Base-by-base conservation (phyloP, 129 eudicot species). In the Flaveria trinervia region DNA sequence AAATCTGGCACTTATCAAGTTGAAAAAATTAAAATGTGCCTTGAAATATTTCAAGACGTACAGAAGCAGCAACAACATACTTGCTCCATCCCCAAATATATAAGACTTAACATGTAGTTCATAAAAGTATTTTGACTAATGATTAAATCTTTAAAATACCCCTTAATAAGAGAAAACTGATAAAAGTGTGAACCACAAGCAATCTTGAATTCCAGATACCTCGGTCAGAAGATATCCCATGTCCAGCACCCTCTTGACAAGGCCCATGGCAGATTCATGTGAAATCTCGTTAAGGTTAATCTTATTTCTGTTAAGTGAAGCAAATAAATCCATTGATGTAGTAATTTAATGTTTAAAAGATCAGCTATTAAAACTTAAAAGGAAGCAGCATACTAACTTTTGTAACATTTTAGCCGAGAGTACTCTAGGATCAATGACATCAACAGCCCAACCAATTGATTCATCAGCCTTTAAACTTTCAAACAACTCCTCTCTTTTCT, bases 181-280 rank as follows among this genome's bases (percentile, higher is more conserved):
- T 56, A 28, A 65, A 15, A 39, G 13, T 55, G 0, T 69, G 28
- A 9, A 68, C 60, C 36, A 56, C 36, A 18, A 50, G 36, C 55
- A 51, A 52, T 51, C 73, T 55, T 13, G 28, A 39, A 20, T 18
- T 39, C 36, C 26, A 12, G 36, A 65, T 89, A 93, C 98, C 96
- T 94, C 92, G 4, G 97, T 87, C 70, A 91, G 86, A 80, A 94
- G 98, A 80, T 87, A 89, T 22, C 98, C 98, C 70, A 84, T 56
- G 83, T 79, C 74, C 78, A 91, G 83, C 54, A 84, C 92, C 83
- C 67, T 83, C 72, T 77, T 83, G 71, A 94, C 89, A 45, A 94
- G 98, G 71, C 97, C 98, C 81, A 89, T 94, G 48, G 97, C 97
- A 64, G 98, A 94, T 56, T 89, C 87, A 78, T 94, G 97, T 61